phyloP scores from a whole-genome alignment of 2,329 filamentous ascomycete species.

The Penicillium sp. region DNA sequence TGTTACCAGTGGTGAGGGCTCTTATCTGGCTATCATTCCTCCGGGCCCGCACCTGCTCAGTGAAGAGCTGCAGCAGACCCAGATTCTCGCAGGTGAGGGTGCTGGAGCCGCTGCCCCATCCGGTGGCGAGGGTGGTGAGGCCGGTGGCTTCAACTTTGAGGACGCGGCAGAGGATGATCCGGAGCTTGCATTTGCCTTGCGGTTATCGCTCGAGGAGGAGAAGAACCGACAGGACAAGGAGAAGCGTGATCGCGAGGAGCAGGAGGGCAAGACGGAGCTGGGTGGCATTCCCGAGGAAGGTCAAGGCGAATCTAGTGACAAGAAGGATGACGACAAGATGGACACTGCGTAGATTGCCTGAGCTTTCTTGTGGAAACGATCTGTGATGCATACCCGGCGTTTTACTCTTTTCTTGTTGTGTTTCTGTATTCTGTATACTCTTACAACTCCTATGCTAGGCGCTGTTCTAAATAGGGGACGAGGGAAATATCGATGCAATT shows the following conservation, averaged over 20 bases:
- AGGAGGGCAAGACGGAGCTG: conserved; percentile 72
- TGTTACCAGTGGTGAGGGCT: conserved; percentile 88
- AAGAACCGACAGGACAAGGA: conserved; percentile 89
- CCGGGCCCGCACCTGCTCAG: conserved; percentile 90
- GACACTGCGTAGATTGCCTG: conserved; percentile 68
- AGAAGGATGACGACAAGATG: conserved; percentile 75
- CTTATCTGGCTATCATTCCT: conserved; percentile 84
- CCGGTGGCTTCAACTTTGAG: conserved; percentile 68
- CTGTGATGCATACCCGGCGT: conserved; percentile 42
- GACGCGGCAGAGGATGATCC: conserved; percentile 84
- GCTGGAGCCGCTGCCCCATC: conserved; percentile 53
- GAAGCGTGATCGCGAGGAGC: conserved; percentile 71
- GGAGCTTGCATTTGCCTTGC: conserved; percentile 87
- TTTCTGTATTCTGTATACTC: conserved; percentile 23
- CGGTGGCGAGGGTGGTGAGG: conserved; percentile 55
- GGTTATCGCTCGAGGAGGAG: conserved; percentile 98
- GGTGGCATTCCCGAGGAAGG: conserved; percentile 81
- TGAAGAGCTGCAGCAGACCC: conserved; percentile 84
- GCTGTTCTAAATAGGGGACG: conserved; percentile 14
- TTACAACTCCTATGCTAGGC: conserved; percentile 9
- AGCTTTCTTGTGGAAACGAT: conserved; percentile 25
- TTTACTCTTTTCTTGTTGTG: conserved; percentile 17
- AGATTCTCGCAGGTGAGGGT: conserved; percentile 84
- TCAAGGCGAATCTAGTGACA: conserved; percentile 63
- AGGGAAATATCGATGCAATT: conserved; percentile 21